Base-by-base conservation (phyloP, 805 yeast species). In the Metschnikowia rubicola region DNA sequence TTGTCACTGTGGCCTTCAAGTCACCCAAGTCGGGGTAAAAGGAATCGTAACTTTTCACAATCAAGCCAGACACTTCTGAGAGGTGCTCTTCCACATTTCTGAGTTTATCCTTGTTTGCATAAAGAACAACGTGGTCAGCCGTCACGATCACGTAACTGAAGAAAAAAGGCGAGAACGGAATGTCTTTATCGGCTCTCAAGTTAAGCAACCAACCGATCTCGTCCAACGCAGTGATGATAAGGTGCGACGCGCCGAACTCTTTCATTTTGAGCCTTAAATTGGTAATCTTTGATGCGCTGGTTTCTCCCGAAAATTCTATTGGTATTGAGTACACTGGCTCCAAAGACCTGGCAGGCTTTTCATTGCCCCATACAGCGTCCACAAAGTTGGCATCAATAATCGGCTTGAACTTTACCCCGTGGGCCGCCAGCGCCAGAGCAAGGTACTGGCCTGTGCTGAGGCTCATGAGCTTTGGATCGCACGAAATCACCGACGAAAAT, bases 161-260 rank as follows among this genome's bases (percentile, higher is more conserved):
- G 63, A 92, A 94, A 2, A 90, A 92, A 0, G 98, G 97, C 59
- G 85, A 84, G 62, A 77, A 92, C 4, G 83, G 84, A 48, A 92
- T 84, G 63, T 92, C 98, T 19, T 76, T 50, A 39, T 66, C 78
- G 5, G 91, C 88, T 53, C 99, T 80, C 46, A 92, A 68, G 61
- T 92, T 92, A 61, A 90, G 77, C 37, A 90, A 67, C 97, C 97
- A 91, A 8, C 96, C 94, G 52, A 90, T 80, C 56, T 91, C 96
- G 68, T 92, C 97, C 43, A 91, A 67, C 1, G 90, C 82, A n/a
- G 82, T 74, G 3, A 88, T 71, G 11, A 90, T 69, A 39, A 88
- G 71, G 37, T 59, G 64, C 4, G 62, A 50, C 3, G 56, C 58
- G 7, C 50, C 40, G 21, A 47, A 64, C 46, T 44, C 59, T 3